Percentiles rank a stretch among this genome's conserved stretches.
Conservation (phyloP, 1,284 basidiomycete genomes). For the Cryptococcus wingfieldii region DNA sequence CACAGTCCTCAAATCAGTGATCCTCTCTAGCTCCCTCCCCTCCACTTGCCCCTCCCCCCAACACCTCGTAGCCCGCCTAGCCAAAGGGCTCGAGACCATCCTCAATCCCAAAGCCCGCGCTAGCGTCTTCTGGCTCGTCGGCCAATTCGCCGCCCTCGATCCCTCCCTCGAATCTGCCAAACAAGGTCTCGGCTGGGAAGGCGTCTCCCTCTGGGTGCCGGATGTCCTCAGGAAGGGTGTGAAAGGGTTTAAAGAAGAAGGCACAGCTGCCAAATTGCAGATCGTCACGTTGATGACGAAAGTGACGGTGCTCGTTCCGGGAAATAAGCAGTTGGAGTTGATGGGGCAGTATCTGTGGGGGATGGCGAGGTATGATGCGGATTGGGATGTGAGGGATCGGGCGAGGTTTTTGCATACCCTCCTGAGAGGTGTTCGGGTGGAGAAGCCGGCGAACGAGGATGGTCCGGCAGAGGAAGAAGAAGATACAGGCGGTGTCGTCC, state of each 20-base stretch:
- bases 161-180: slow-evolving; percentile 3
- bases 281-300: slow-evolving; percentile 77
- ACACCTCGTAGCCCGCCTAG: slow-evolving; percentile 68
- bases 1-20: slow-evolving; percentile 74
- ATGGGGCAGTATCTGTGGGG: slow-evolving; percentile 69
- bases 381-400: slow-evolving; percentile 85
- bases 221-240: slow-evolving; percentile 74
- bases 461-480: slow-evolving; percentile 19
- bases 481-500: slow-evolving; percentile 62
- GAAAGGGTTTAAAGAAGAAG: slow-evolving; percentile 69
- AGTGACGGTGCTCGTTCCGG: slow-evolving; percentile 65
- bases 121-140: slow-evolving; percentile 84
- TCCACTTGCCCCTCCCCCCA: slow-evolving; percentile 49
- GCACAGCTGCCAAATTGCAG: slow-evolving; percentile 69
- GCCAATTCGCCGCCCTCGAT: slow-evolving; percentile 63
- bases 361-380: slow-evolving; percentile 78
- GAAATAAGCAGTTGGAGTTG: slow-evolving; percentile 51
- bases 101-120: slow-evolving; percentile 71
- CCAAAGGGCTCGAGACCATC: slow-evolving; percentile 69
- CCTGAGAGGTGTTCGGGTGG: slow-evolving; percentile 53
- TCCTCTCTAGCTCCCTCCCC: slow-evolving; percentile 53
- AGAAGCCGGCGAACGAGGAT: slow-evolving; percentile 39
- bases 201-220: slow-evolving; percentile 67
- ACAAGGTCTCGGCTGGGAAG: slow-evolving; percentile 45
- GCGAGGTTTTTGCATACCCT: slow-evolving; percentile 73